Base-by-base conservation (phyloP, 257 asterid genomes). In the Capsicum baccatum region DNA sequence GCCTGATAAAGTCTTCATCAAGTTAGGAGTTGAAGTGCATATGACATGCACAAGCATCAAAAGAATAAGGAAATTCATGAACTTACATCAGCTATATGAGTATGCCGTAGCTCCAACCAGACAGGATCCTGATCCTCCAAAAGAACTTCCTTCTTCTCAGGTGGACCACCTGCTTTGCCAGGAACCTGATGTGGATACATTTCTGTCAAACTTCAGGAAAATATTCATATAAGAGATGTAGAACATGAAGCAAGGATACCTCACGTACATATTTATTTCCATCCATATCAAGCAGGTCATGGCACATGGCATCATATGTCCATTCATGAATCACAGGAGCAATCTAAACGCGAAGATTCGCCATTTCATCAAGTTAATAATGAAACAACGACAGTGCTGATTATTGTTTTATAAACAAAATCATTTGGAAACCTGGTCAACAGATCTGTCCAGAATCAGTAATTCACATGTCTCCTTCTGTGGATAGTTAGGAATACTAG, bases 231-330 rank as follows among this genome's bases (percentile, higher is more conserved):
- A 52, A 8, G 9, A 79, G 54, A 79, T 70, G 26, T 83, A 67
- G 64, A 58, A 85, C 69, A 81, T 42, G 69, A 58, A 81, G 74
- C 79, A 86, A 73, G 83, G 8, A 78, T 92, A 96, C 99, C 99
- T 96, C 98, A 9, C 92, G 93, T 33, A 86, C 85, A 85, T 92
- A 94, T 91, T 94, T 96, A 88, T 92, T 96, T 83, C 99, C 99
- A 2, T 93, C 95, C 90, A 96, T 90, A 21, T 92, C 98, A 67
- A 96, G 98, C 85, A 94, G 92, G 89, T 96, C 99, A 89, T 96
- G 98, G 66, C 98, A 93, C 98, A 96, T 93, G 82, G 98, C 98
- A 90, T 96, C 99, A 84, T 96, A 96, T 14, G 98, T 94, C 99
- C 99, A 96, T 87, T 96, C 99, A 83, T 96, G 99, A 83, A 96